Base-by-base conservation (phyloP, 495 filamentous ascomycete genomes). In the Haplographium delicatum region DNA sequence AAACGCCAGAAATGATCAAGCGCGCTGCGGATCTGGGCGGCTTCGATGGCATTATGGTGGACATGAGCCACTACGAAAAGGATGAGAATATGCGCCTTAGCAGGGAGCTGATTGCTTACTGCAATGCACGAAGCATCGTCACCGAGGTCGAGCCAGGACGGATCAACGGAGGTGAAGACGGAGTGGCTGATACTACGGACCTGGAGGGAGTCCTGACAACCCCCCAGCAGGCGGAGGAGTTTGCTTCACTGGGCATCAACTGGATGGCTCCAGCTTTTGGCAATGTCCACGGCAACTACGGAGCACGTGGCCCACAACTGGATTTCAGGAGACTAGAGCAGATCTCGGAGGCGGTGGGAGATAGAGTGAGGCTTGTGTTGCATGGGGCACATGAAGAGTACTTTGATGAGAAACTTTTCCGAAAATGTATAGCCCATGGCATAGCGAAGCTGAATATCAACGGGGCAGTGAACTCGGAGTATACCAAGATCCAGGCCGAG, bases 201-300 rank as follows among this genome's bases (percentile, higher is more conserved):
- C 64, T 91, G 20, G 83, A 86, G 63, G 86, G 78, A 0, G 48
- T 89, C 47, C 60, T 91, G 59, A 94, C 88, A 10, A 89, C 82
- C 0, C 78, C 83, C 0, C 85, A 87, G 64, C 79, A 91, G 65
- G 86, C 84, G 41, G 68, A 76, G 60, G 80, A 85, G 63, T 91
- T 91, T 65, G 83, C 88, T 0, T 75, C 71, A 5, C 88, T 84
- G 18, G 88, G 88, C 0, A 88, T 91, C 53, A 84, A 90, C 65
- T 87, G 84, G 80, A 63, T 91, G n/a, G 88, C 87, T 8, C 88
- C 88, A 0, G 85, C 86, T 9, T 91, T 94, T 65, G 88, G 87
- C 4, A 91, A 91, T 64, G 84, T 94, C 31, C 87, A 91, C 70
- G 88, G 88, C 6, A 81, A 84, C 57, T 94, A 91, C 65, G 86